Conservation (phyloP, 140 eudicot species). For the Eryngium alpinum region DNA sequence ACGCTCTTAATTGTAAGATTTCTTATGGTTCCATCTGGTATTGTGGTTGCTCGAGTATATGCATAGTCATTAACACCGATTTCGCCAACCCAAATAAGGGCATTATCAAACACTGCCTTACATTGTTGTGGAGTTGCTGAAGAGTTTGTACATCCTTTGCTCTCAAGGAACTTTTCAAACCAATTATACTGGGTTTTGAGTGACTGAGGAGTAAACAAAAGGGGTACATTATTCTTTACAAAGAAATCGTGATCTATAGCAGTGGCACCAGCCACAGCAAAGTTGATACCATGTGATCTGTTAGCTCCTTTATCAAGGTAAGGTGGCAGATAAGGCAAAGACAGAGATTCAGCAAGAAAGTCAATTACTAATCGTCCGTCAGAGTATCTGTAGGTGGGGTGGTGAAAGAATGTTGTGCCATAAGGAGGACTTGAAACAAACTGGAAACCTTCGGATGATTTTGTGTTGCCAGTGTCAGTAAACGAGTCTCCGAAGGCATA, state of each 20-base stretch:
- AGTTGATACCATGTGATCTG: constrained; percentile 52
- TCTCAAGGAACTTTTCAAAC: constrained; percentile 42
- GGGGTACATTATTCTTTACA: constrained; percentile 44
- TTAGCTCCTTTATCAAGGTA: constrained; percentile 32
- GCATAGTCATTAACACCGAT: constrained; percentile 93
- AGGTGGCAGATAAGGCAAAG: constrained; percentile 75
- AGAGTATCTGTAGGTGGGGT: constrained; percentile 83
- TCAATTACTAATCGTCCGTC: constrained; percentile 86
- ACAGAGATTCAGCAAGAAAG: constrained; percentile 51
- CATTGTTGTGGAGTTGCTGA: constrained; percentile 35
- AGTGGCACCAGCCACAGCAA: constrained; percentile 82
- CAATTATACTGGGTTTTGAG: constrained; percentile 53
- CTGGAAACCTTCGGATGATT: constrained; percentile 40
- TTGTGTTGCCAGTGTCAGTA: constrained; percentile 94
- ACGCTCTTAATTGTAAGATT: constrained; percentile 45
- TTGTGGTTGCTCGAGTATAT: constrained; percentile 36
- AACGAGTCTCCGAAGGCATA: constrained; percentile 87
- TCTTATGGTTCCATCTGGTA: constrained; percentile 39
- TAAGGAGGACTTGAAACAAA: constrained; percentile 69
- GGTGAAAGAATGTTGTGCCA: constrained; percentile 86
- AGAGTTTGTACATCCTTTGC: constrained; percentile 36
- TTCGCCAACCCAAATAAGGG: constrained; percentile 90
- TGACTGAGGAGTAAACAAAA: constrained; percentile 42
- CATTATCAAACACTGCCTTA: constrained; percentile 46
- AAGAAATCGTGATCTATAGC: constrained; percentile 65